phyloP scores from a whole-genome alignment of 176 grass and related monocot genomes.

The Ensete glaucum region DNA sequence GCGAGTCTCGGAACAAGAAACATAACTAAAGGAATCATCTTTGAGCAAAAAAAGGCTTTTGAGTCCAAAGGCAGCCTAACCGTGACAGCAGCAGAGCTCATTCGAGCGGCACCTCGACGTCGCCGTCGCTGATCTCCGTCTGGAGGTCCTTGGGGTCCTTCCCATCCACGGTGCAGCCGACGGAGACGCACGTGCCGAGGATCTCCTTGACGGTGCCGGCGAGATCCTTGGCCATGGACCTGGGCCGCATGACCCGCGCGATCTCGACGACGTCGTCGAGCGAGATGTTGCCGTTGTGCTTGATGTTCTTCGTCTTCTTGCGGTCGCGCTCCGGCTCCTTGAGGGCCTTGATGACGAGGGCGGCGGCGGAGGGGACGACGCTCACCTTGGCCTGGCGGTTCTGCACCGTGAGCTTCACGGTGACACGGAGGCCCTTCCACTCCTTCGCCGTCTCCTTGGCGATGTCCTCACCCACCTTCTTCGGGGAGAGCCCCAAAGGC shows the following conservation, averaged over 20 bases:
- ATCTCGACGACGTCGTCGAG: slow-evolving; percentile 6
- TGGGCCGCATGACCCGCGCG: neutral
- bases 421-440: slow-evolving; percentile 92
- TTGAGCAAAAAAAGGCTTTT: too few relatives aligned
- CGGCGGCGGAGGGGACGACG: slow-evolving; percentile 5
- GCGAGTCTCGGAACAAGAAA: too few relatives aligned
- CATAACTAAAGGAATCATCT: too few relatives aligned
- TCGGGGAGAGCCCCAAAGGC: slow-evolving; percentile 82
- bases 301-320: slow-evolving; percentile 12
- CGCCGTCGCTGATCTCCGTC: slow-evolving; percentile 5
- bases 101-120: slow-evolving; percentile 13
- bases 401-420: slow-evolving; percentile 91
- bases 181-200: slow-evolving; percentile 10
- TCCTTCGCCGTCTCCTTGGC: slow-evolving; percentile 97
- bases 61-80: too few relatives aligned
- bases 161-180: slow-evolving; percentile 7
- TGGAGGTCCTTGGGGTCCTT: slow-evolving; percentile 11
- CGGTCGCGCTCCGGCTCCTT: slow-evolving; percentile 13
- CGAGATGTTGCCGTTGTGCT: slow-evolving; percentile 12
- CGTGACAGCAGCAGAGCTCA: too few relatives aligned
- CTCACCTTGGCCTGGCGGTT: slow-evolving; percentile 87
- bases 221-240: slow-evolving; percentile 9
- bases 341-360: slow-evolving; percentile 16
- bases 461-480: slow-evolving; percentile 96
- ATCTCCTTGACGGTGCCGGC: slow-evolving; percentile 6